Evolutionary conservation across 306 rosid genomes (phyloP).

Genomic region (Citrullus mucosospermus): DNA sequence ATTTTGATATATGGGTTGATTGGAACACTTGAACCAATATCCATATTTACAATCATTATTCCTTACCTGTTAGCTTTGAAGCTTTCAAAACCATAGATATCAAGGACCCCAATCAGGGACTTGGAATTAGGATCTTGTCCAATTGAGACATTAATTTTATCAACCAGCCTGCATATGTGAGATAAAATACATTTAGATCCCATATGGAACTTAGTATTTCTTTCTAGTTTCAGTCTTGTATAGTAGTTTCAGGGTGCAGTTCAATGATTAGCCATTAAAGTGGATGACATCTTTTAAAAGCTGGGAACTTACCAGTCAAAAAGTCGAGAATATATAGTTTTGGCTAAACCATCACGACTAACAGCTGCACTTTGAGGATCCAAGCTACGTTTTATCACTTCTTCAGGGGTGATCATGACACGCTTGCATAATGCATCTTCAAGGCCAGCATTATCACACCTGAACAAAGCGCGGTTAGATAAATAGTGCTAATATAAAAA

Average conservation of each 20-base stretch:
- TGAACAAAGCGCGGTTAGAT: conserved; percentile 23
- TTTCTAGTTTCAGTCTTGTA: conserved; percentile 3
- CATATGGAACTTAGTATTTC: not conserved
- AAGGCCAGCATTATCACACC: conserved; percentile 66
- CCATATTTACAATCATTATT: conserved; percentile 1
- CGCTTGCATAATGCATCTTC: conserved; percentile 97
- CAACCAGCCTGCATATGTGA: conserved; percentile 71
- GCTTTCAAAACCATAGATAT: conserved; percentile 97
- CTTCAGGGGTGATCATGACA: conserved; percentile 98
- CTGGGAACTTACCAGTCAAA: conserved; percentile 72
- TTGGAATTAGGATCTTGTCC: conserved; percentile 87
- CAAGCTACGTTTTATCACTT: conserved; percentile 85
- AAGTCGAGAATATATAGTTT: conserved; percentile 82
- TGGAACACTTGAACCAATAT: not conserved
- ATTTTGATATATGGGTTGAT: not conserved
- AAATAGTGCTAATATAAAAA: conserved; percentile 12
- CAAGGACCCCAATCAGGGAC: conserved; percentile 91
- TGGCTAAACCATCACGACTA: conserved; percentile 92
- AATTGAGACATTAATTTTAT: conserved; percentile 80
- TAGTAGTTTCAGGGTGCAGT: not conserved
- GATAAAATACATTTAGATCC: conserved; percentile 9
- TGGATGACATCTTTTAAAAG: not conserved
- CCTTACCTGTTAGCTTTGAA: conserved; percentile 90
- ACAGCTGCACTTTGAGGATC: conserved; percentile 90
- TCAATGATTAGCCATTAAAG: conserved; percentile 1